phyloP scores from a whole-genome alignment of 257 asterid species.

The Nicotiana tabacum region DNA sequence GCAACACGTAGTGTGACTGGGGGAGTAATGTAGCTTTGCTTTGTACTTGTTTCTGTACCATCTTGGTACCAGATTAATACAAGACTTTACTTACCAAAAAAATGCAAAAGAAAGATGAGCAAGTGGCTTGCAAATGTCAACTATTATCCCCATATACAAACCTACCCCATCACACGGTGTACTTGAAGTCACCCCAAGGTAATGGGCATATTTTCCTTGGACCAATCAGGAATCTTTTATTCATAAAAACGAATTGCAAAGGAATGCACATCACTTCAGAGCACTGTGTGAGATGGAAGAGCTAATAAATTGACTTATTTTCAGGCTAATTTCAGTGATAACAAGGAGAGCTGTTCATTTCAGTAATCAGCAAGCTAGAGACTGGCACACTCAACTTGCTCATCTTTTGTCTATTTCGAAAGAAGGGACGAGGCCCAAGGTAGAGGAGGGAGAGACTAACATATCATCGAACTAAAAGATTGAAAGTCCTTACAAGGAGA shows the following conservation, averaged over 20 bases:
- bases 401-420: not conserved
- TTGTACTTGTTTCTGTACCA: too few species aligned
- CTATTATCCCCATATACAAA: not conserved
- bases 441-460: not conserved
- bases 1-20: too few species aligned
- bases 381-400: not conserved
- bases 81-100: too few species aligned
- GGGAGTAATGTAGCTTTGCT: too few species aligned
- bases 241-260: not conserved
- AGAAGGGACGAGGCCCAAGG: not conserved
- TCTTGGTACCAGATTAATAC: too few species aligned
- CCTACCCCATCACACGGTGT: not conserved
- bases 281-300: not conserved
- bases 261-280: slow-evolving; percentile 4
- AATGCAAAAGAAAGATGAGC: not conserved
- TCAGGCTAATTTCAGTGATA: not conserved
- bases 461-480: slow-evolving; percentile 21
- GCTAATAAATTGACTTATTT: not conserved
- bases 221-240: not conserved
- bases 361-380: not conserved
- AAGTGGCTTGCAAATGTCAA: not conserved
- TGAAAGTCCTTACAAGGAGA: slow-evolving; percentile 61
- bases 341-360: not conserved
- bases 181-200: slow-evolving; percentile 3
- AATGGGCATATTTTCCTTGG: not conserved